Conservation (phyloP, 768 basidiomycete genomes). For the Trametes cingulata region DNA sequence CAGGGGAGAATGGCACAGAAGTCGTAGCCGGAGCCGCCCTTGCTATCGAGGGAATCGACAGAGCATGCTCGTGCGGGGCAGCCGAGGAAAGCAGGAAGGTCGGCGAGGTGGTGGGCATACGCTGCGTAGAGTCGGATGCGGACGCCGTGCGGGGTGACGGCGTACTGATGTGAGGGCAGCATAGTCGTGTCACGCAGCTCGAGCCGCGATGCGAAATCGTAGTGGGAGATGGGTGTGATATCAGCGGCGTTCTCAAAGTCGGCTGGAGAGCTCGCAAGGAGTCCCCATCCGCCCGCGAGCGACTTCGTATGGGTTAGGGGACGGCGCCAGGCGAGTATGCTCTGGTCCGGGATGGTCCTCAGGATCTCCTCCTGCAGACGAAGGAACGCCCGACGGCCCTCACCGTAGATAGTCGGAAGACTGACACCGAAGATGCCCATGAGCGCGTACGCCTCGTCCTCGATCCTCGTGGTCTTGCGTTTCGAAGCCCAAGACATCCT, state of each 20-base stretch:
- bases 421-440: neutral
- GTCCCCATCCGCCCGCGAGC: neutral
- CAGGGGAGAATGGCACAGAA: neutral
- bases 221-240: neutral
- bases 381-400: neutral
- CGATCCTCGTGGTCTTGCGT: neutral
- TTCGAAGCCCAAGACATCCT: neutral
- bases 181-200: neutral
- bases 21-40: neutral
- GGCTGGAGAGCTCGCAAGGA: neutral
- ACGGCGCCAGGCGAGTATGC: neutral
- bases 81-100: neutral
- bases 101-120: neutral
- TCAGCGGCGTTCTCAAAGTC: neutral
- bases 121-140: neutral
- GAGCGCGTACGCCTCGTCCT: slow-evolving; percentile 1
- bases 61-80: neutral
- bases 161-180: neutral
- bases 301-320: neutral
- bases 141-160: neutral
- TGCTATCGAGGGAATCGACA: neutral
- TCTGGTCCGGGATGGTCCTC: neutral
- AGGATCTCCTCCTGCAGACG: slow-evolving; percentile 1
- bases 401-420: neutral
- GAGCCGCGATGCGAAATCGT: neutral